Conservation (phyloP, 1,284 basidiomycete genomes). For the Trichosporon asahii region DNA sequence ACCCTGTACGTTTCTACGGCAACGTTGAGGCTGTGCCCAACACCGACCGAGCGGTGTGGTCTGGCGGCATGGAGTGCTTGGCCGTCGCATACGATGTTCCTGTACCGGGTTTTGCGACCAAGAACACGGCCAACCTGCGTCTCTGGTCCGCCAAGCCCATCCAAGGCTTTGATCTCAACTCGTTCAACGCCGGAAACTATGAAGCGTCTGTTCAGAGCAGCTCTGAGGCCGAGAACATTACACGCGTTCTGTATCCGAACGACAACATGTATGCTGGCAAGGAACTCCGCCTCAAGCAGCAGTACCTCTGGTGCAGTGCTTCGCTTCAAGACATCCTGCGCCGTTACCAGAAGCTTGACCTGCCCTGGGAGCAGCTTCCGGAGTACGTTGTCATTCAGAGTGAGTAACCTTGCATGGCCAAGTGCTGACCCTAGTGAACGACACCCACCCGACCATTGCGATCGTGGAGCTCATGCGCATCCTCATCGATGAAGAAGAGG, state of each 20-base stretch:
- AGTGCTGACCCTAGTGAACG: conserved; percentile 38
- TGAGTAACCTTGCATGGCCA: conserved; percentile 15
- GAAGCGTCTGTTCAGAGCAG: conserved; percentile 78
- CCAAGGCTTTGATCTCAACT: conserved; percentile 85
- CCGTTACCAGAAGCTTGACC: conserved; percentile 53
- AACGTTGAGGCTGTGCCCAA: conserved; percentile 66
- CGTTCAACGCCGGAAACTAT: conserved; percentile 90
- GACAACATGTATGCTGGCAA: conserved; percentile 63
- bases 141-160: conserved; percentile 72
- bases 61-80: conserved; percentile 83
- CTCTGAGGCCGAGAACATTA: conserved; percentile 85
- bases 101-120: conserved; percentile 67
- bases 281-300: conserved; percentile 86
- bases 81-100: conserved; percentile 82
- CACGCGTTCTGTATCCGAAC: conserved; percentile 69
- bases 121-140: conserved; percentile 55
- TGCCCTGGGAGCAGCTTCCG: conserved; percentile 58
- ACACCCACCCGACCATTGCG: conserved; percentile 90
- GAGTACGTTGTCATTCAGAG: conserved; percentile 82
- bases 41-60: conserved; percentile 66
- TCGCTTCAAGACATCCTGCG: conserved; percentile 77
- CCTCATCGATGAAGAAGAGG: conserved; percentile 73
- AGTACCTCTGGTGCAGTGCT: conserved; percentile 73
- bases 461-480: conserved; percentile 93
- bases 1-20: conserved; percentile 76